Evolutionary conservation across 2,329 filamentous ascomycete species (phyloP), one percentile per base, ranked within the genome.

Genomic region (Penicillium digitatum): DNA sequence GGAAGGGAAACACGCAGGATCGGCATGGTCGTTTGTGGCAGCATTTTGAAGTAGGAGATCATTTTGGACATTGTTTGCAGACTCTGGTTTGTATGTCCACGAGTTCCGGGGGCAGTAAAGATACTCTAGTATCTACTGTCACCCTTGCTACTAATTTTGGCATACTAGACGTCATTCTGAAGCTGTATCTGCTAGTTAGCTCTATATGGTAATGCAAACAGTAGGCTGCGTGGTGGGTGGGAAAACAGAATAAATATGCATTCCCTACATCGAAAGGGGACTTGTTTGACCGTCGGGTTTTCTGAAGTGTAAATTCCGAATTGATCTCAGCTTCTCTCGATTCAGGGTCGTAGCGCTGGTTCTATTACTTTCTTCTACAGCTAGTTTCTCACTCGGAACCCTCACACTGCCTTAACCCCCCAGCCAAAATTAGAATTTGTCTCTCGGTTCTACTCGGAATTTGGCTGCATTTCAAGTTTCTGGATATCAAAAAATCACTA

Each of bases 71-170:
- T 12, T 6, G 24, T 54, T 54, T 32, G 45, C 45, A 11, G 8
- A 38, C 42, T 32, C 7, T 10, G 52, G 45, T 26, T 54, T 45
- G n/a, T 26, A 54, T 32, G 52, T 54, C 52, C 52, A 54, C 5
- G 52, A 54, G 7, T 16, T 35, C 24, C 52, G 10, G 52, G 52
- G 5, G 52, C n/a, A 5, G 45, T 54, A 38, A 49, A 54, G 16
- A 34, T 18, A 16, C 31, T 14, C 1, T 14, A 11, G 46, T 14
- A 6, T 43, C 32, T 6, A 2, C 10, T 7, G n/a, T 24, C 7
- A 7, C 27, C 16, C 34, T 34, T 38, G 5, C 35, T 5, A 24
- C 42, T 8, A 47, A 24, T n/a, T 16, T 29, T 34, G 20, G 18
- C 31, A 18, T 39, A 37, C 42, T 47, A 9, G 42, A 39, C 16